Conservation (phyloP, 2,329 filamentous ascomycete genomes). For the Dothistroma septosporum region DNA sequence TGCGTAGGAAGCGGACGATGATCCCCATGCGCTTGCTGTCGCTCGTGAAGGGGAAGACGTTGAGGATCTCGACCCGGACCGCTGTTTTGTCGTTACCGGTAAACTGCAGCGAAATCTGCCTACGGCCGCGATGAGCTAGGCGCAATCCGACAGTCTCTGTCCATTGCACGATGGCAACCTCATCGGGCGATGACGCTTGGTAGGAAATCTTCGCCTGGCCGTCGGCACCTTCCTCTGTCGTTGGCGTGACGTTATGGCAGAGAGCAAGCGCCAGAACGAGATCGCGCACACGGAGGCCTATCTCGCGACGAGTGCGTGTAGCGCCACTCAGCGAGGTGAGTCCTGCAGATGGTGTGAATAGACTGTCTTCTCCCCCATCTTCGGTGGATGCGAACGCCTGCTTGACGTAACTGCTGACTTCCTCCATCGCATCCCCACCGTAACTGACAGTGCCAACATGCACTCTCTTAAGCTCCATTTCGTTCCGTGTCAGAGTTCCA, state of each 20-base stretch:
- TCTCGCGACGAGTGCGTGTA: slow-evolving; percentile 85
- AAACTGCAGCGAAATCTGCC: slow-evolving; percentile 76
- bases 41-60: slow-evolving; percentile 95
- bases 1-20: slow-evolving; percentile 72
- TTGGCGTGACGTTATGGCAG: slow-evolving; percentile 96
- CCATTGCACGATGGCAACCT: slow-evolving; percentile 96
- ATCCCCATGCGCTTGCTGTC: slow-evolving; percentile 99
- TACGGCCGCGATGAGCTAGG: slow-evolving; percentile 78
- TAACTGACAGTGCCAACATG: slow-evolving; percentile 98
- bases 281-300: slow-evolving; percentile 87
- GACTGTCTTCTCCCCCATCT: slow-evolving; percentile 33
- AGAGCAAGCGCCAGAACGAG: slow-evolving; percentile 86
- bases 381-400: slow-evolving; percentile 66
- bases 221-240: slow-evolving; percentile 69
- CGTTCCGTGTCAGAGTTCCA: slow-evolving; percentile 93
- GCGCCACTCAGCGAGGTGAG: slow-evolving; percentile 50
- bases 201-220: slow-evolving; percentile 77
- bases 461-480: slow-evolving; percentile 84
- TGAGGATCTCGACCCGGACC: slow-evolving; percentile 81
- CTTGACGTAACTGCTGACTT: slow-evolving; percentile 79
- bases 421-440: slow-evolving; percentile 97
- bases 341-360: slow-evolving; percentile 72
- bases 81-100: slow-evolving; percentile 68
- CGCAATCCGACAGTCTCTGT: slow-evolving; percentile 88
- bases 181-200: slow-evolving; percentile 94